A percentile compares a stretch with the other conserved stretches of the same genome.
phyloP scores from a whole-genome alignment of 768 basidiomycete genomes.

The Artomyces pyxidatus region DNA sequence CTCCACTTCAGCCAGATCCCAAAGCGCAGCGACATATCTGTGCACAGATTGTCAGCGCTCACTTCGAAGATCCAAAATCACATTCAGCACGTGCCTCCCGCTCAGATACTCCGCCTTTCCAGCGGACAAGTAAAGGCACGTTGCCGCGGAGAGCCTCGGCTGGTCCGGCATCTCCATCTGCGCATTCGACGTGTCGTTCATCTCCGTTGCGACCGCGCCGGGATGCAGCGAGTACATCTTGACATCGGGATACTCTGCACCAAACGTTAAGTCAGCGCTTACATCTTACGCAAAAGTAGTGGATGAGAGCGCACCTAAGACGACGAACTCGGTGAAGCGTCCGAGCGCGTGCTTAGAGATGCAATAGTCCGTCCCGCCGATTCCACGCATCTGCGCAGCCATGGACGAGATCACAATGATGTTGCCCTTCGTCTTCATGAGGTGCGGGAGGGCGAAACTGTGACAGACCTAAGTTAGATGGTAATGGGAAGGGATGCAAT shows the following conservation, averaged over 20 bases:
- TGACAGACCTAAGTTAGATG: not conserved
- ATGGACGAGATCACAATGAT: not conserved
- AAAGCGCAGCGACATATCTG: too few species aligned
- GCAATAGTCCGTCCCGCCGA: not conserved
- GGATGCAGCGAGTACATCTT: not conserved
- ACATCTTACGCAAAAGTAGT: not conserved
- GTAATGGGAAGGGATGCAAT: not conserved
- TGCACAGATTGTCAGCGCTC: too few species aligned
- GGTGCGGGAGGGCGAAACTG: not conserved
- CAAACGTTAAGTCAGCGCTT: too few species aligned
- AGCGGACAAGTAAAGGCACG: constrained; percentile 1
- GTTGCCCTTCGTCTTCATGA: not conserved
- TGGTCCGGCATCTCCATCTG: not conserved
- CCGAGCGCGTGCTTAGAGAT: constrained; percentile 1
- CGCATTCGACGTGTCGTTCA: not conserved
- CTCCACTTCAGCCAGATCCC: too few species aligned
- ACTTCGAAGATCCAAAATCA: too few species aligned
- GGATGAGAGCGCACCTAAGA: not conserved
- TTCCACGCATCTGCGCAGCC: not conserved
- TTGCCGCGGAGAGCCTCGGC: not conserved
- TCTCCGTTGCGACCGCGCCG: not conserved
- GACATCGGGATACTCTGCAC: constrained; percentile 1
- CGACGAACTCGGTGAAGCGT: not conserved
- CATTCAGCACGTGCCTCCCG: not conserved
- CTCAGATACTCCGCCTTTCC: not conserved